Percentiles rank a stretch among this genome's conserved stretches.
Conservation (phyloP, 345 rosid species). For the Arabidopsis arenosa region DNA sequence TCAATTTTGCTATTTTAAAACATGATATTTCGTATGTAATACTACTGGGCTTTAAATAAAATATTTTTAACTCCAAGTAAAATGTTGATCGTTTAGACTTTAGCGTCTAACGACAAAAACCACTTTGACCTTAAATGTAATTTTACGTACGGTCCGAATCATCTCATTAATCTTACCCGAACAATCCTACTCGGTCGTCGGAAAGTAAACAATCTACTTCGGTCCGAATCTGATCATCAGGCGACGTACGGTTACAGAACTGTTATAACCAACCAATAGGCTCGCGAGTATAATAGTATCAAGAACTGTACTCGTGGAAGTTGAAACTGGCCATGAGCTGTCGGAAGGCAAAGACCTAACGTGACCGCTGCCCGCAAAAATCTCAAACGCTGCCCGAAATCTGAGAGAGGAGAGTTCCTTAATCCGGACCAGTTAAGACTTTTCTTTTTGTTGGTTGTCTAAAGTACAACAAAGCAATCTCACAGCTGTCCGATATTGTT, state of each 20-base stretch:
- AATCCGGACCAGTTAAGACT: slow-evolving; percentile 42
- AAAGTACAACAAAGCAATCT: slow-evolving; percentile 47
- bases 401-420: slow-evolving; percentile 38
- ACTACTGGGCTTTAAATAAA: too few species aligned
- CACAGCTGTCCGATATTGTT: slow-evolving; percentile 44
- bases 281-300: slow-evolving; percentile 19
- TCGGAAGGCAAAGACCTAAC: slow-evolving; percentile 28
- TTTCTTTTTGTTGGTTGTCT: slow-evolving; percentile 24
- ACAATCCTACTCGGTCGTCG: background rate
- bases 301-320: slow-evolving; percentile 12
- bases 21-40: too few species aligned
- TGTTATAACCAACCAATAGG: slow-evolving; percentile 21
- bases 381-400: slow-evolving; percentile 44
- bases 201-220: background rate
- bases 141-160: background rate
- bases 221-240: slow-evolving; percentile 29
- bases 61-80: too few species aligned
- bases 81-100: background rate
- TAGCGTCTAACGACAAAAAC: background rate
- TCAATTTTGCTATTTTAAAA: too few species aligned
- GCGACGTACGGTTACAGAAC: slow-evolving; percentile 14
- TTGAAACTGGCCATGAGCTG: slow-evolving; percentile 46
- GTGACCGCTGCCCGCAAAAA: slow-evolving; percentile 37
- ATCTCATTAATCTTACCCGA: slow-evolving; percentile 4
- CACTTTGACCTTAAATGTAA: background rate